phyloP scores from a whole-genome alignment of 2,329 filamentous ascomycete species.

The Alternaria arborescens region DNA sequence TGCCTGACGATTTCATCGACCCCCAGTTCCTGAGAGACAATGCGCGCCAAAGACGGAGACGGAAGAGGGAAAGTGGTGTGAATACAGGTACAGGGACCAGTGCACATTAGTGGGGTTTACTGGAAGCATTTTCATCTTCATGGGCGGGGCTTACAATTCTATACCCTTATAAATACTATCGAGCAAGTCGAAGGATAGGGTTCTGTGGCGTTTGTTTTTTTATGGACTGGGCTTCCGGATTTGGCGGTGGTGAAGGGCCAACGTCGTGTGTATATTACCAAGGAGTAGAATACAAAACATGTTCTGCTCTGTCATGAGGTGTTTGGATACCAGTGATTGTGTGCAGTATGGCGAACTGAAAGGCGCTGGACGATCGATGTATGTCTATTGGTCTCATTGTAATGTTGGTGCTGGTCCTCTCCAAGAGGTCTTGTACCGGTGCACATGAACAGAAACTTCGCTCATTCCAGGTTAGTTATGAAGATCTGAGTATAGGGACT shows the following conservation, averaged over 20 bases:
- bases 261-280: not conserved
- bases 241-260: not conserved
- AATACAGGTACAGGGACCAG: not conserved
- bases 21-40: conserved; percentile 61
- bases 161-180: conserved; percentile 3
- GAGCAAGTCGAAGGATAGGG: conserved; percentile 1
- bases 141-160: conserved; percentile 1
- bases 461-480: too few relatives aligned
- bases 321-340: not conserved
- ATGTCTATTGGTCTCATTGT: not conserved
- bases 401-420: not conserved
- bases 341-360: not conserved
- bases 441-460: too few relatives aligned
- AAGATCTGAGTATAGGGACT: too few relatives aligned
- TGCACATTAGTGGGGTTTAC: not conserved
- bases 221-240: not conserved
- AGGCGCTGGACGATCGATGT: not conserved
- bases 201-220: not conserved
- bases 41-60: conserved; percentile 69
- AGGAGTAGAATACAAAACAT: not conserved
- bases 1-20: conserved; percentile 72
- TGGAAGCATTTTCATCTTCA: not conserved
- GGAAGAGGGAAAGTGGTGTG: conserved; percentile 61
- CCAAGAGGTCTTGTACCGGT: not conserved
- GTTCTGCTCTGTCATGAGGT: not conserved